Percentiles rank a stretch among this genome's conserved stretches.
phyloP scores from a whole-genome alignment of 2,329 filamentous ascomycete genomes.

The Malbranchea cinnamomea region DNA sequence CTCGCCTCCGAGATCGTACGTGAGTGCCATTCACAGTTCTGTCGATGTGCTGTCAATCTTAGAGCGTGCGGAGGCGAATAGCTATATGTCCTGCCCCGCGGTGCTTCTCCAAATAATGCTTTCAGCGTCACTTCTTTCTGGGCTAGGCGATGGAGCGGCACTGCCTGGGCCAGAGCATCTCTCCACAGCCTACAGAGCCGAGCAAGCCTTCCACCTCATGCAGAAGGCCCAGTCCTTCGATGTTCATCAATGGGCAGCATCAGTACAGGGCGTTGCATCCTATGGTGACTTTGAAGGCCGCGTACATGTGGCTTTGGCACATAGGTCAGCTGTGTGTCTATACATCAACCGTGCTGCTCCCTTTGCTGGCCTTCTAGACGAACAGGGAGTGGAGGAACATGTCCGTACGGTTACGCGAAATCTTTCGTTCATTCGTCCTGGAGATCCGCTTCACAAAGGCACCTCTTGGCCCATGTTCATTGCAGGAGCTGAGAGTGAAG shows the following conservation, averaged over 20 bases:
- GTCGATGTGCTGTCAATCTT: constrained; percentile 4
- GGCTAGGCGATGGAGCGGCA: background rate
- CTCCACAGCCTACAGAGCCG: background rate
- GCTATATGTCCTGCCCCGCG: constrained; percentile 6
- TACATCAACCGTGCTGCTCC: constrained; percentile 4
- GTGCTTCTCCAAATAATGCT: constrained; percentile 5
- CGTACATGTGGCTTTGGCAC: constrained; percentile 4
- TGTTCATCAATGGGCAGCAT: constrained; percentile 2
- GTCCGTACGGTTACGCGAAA: constrained; percentile 21
- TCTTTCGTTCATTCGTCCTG: constrained; percentile 20
- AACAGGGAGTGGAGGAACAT: background rate
- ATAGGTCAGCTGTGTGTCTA: constrained; percentile 4
- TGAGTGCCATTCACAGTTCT: background rate
- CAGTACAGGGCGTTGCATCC: constrained; percentile 1
- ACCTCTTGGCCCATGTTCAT: constrained; percentile 31
- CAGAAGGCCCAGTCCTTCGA: constrained; percentile 1
- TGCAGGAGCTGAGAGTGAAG: constrained; percentile 25
- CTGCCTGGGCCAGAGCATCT: constrained; percentile 2
- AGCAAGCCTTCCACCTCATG: constrained; percentile 3
- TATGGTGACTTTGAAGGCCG: constrained; percentile 1
- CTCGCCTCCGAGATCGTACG: background rate
- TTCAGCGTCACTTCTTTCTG: constrained; percentile 4
- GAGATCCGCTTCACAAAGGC: constrained; percentile 28
- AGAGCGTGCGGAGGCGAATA: constrained; percentile 5
- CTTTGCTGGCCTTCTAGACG: constrained; percentile 2